Percentiles rank a stretch among this genome's conserved stretches.
Evolutionary conservation across 768 basidiomycete species (phyloP).

Genomic region (Russula emetica): DNA sequence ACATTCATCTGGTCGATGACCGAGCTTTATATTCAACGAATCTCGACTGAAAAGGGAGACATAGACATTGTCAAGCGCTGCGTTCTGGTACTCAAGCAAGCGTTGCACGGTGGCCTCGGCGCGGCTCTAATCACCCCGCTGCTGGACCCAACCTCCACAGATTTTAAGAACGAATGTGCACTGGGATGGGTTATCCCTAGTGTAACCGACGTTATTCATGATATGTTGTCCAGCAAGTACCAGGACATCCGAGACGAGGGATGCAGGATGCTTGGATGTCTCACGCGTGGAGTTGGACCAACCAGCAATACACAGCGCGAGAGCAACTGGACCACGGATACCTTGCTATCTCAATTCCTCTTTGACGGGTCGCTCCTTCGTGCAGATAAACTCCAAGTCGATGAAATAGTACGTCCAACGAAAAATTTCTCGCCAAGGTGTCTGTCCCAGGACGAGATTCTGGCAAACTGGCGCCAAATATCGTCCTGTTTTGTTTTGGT

Average conservation of each 20-base stretch:
- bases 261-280: slow-evolving; percentile 5
- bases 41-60: neutral
- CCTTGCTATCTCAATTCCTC: slow-evolving; percentile 8
- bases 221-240: slow-evolving; percentile 20
- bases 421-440: slow-evolving; percentile 5
- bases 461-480: slow-evolving; percentile 8
- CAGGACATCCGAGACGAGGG: slow-evolving; percentile 8
- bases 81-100: slow-evolving; percentile 21
- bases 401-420: slow-evolving; percentile 1
- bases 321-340: slow-evolving; percentile 4
- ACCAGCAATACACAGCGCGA: neutral
- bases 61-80: slow-evolving; percentile 14
- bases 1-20: slow-evolving; percentile 26
- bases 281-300: neutral
- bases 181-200: slow-evolving; percentile 5
- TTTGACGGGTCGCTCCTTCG: slow-evolving; percentile 19
- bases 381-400: slow-evolving; percentile 13
- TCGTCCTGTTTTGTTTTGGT: slow-evolving; percentile 13
- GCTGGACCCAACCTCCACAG: neutral
- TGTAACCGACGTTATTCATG: slow-evolving; percentile 13
- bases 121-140: slow-evolving; percentile 14
- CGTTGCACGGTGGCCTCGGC: slow-evolving; percentile 15
- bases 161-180: neutral
- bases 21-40: slow-evolving; percentile 17
- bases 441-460: slow-evolving; percentile 18